phyloP scores from a whole-genome alignment of 176 grass and related monocot species.

The Phyllostachys edulis region DNA sequence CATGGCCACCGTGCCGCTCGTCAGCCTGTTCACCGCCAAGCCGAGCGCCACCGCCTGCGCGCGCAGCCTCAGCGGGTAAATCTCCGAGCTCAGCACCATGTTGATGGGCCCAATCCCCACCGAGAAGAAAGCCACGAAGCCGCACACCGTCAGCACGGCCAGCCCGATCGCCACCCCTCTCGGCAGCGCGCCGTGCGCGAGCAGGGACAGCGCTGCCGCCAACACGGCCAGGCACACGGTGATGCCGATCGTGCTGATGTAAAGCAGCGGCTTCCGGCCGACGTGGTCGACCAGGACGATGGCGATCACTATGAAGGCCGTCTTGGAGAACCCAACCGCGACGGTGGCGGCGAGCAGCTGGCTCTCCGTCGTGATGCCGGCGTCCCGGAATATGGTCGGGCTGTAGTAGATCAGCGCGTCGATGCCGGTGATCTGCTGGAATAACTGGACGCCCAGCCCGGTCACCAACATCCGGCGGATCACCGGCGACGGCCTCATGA shows the following conservation, averaged over 20 bases:
- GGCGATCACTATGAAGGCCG: slow-evolving; percentile 61
- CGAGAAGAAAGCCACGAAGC: slow-evolving; percentile 76
- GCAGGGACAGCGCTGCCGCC: slow-evolving; percentile 41
- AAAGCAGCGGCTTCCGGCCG: slow-evolving; percentile 68
- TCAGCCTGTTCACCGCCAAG: slow-evolving; percentile 49
- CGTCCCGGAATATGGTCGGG: slow-evolving; percentile 65
- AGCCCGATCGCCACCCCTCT: slow-evolving; percentile 24
- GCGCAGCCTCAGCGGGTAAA: slow-evolving; percentile 66
- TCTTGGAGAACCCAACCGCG: slow-evolving; percentile 66
- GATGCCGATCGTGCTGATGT: slow-evolving; percentile 70
- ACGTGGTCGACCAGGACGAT: slow-evolving; percentile 54
- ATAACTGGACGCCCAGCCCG: slow-evolving; percentile 60
- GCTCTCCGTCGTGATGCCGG: slow-evolving; percentile 51
- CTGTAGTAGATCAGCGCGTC: slow-evolving; percentile 77
- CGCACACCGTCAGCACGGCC: slow-evolving; percentile 67
- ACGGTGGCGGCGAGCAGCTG: slow-evolving; percentile 66
- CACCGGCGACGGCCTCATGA: slow-evolving; percentile 49
- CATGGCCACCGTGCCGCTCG: slow-evolving; percentile 75
- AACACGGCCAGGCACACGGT: slow-evolving; percentile 56
- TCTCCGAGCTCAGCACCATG: slow-evolving; percentile 75
- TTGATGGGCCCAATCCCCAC: slow-evolving; percentile 72
- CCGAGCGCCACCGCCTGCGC: slow-evolving; percentile 69
- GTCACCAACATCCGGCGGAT: slow-evolving; percentile 57
- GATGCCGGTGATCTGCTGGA: slow-evolving; percentile 76
- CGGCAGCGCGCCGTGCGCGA: slow-evolving; percentile 24